Evolutionary conservation across 768 basidiomycete genomes (phyloP), one percentile per base, ranked within the genome.

Genomic region (Fistulinella prunicolor): DNA sequence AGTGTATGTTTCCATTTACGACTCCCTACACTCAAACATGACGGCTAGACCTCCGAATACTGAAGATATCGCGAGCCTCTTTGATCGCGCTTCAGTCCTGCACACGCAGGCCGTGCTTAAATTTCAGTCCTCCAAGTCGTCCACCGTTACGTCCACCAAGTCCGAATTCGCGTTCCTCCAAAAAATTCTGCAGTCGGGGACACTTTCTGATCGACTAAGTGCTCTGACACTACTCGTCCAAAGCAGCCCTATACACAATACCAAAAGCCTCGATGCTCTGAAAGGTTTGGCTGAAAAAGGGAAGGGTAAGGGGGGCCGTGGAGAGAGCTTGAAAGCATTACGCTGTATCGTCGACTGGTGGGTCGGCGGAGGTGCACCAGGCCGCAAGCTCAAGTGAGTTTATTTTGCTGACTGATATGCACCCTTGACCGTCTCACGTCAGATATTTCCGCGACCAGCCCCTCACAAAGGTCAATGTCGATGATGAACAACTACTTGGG

Each of bases 271-370:
- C 42, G 89, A 91, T 47, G 78, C 76, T 3, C 67, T 97, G 46
- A 81, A 82, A 61, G 69, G 68, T 3, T 84, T 95, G 85, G 82
- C 87, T 1, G 87, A 89, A 61, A 71, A 78, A 29, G 85, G 86
- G 0, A 82, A 86, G 51, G 85, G 84, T 0, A 91, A 90, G 59
- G 92, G 91, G 34, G 90, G 91, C 3, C 77, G 94, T n/a, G 94
- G 94, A 42, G 94, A 97, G 71, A 84, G 88, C 56, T 65, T 96
- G 37, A 93, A 94, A 55, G 94, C 94, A 3, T 63, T 95, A 46
- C 77, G 94, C 36, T 95, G 94, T 52, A 76, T 99, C 49, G 85
- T 90, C 26, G 95, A 98, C 78, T 97, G 95, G 94, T 96, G 94
- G 92, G 80, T 88, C 38, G 94, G 93, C 26, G 94, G 94, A 20